A percentile compares a stretch with the other conserved stretches of the same genome.
These are phyloP conservation scores for Tylopilus sp. DNA, from an alignment of 768 basidiomycete genomes.

Conservation along the genomic window DNA sequence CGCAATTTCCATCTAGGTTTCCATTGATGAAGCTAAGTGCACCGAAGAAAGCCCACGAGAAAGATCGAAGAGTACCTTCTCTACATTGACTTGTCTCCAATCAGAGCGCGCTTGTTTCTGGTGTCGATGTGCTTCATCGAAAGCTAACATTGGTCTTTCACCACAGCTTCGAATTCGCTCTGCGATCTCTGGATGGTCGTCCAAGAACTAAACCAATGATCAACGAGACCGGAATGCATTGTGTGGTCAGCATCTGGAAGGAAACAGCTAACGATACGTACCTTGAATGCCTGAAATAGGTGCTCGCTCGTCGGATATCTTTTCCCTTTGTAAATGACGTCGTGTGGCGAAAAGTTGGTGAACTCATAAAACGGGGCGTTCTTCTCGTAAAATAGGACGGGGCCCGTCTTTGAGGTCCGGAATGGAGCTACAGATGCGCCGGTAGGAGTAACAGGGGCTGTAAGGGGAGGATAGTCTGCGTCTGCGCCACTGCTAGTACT, in stretches of 20 bases:
- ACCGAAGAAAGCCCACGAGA: not conserved
- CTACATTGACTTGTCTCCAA: conserved; percentile 68
- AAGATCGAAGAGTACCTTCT: conserved; percentile 41
- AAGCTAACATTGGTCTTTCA: conserved; percentile 58
- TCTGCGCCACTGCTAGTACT: conserved; percentile 9
- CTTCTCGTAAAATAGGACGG: conserved; percentile 63
- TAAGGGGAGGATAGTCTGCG: conserved; percentile 31
- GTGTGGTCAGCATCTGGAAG: not conserved
- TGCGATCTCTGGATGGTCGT: conserved; percentile 56
- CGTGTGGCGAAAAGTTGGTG: conserved; percentile 70
- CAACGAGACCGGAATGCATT: not conserved
- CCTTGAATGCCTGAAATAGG: conserved; percentile 74
- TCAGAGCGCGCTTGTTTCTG: conserved; percentile 59
- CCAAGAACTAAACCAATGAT: conserved; percentile 47
- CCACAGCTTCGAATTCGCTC: conserved; percentile 67
- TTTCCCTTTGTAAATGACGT: conserved; percentile 58
- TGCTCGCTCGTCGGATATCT: conserved; percentile 75
- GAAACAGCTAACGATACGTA: conserved; percentile 17
- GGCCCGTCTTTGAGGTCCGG: conserved; percentile 26
- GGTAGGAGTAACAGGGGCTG: conserved; percentile 27
- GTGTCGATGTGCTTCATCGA: conserved; percentile 64
- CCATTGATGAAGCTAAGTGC: not conserved
- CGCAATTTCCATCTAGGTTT: conserved; percentile 58
- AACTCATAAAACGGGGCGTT: conserved; percentile 64
- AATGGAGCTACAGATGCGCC: conserved; percentile 32